A percentile compares a stretch with the other conserved stretches of the same genome.
Evolutionary conservation across 1,284 basidiomycete genomes (phyloP).

Genomic region (Psilocybe mexicana): DNA sequence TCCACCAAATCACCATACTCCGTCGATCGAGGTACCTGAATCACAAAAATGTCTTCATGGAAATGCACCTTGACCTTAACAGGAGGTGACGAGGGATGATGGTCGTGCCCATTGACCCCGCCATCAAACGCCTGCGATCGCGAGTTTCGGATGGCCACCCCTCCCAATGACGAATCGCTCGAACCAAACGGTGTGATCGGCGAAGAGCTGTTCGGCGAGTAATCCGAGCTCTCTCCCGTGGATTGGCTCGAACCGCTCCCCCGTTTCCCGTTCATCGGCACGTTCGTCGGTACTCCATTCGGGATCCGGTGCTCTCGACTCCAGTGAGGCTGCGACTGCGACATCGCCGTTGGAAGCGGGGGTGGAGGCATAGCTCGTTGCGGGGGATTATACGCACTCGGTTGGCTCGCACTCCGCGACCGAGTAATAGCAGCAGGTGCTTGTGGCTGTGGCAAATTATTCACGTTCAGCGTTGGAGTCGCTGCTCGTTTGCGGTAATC

Average conservation of each 20-base stretch:
- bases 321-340: constrained; percentile 50
- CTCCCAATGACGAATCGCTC: constrained; percentile 72
- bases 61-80: constrained; percentile 89
- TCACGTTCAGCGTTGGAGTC: constrained; percentile 23
- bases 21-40: constrained; percentile 80
- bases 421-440: constrained; percentile 42
- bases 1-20: constrained; percentile 84
- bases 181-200: constrained; percentile 86
- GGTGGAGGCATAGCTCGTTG: constrained; percentile 60
- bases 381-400: constrained; percentile 56
- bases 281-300: constrained; percentile 21
- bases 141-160: constrained; percentile 50
- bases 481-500: constrained; percentile 24
- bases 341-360: constrained; percentile 46
- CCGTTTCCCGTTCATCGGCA: constrained; percentile 51
- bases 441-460: constrained; percentile 12
- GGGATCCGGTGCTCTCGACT: constrained; percentile 35
- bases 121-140: constrained; percentile 54
- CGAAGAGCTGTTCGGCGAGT: constrained; percentile 77
- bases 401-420: constrained; percentile 76
- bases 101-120: constrained; percentile 25
- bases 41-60: constrained; percentile 89
- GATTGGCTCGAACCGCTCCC: constrained; percentile 81
- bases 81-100: constrained; percentile 34
- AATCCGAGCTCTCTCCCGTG: constrained; percentile 75